Base-by-base conservation (phyloP, 805 yeast species). In the Candida ficus region DNA sequence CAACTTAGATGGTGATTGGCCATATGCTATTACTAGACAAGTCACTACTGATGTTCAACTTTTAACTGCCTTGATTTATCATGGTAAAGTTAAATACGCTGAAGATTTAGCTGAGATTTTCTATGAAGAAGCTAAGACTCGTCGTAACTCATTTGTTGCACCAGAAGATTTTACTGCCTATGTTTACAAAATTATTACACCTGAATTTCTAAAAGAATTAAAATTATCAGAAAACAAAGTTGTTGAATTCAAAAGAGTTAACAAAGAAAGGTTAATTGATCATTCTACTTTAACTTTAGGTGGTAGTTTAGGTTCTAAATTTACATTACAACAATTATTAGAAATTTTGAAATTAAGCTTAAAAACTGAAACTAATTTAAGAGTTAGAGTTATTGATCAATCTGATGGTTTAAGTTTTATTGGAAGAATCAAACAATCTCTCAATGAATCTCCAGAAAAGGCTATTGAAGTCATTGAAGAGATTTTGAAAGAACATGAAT, bases 1-100 rank as follows among this genome's bases (percentile, higher is more conserved):
- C 43, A 71, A 70, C 4, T 67, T 81, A 48, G 66, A 62, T 28
- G 61, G 69, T 1, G 64, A 70, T 37, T 83, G 87, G 83, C 78
- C 78, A 45, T 63, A 64, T 32, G 56, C 71, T 2, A 58, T 82
- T 52, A 69, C 76, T 4, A 67, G 61, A 28, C 84, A 80, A 48
- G 48, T 80, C 14, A 61, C 65, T 19, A 67, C 63, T 19, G 98
- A 90, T 61, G 68, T 64, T 12, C 54, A 53, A 5, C 35, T 47
- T 18, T 32, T 60, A 12, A 19, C 46, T 8, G 44, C 43, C 19
- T 50, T 46, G 56, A 64, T 46, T 14, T 48, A 49, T 29, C 47
- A 44, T 41, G 62, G 43, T 17, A 46, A n/a, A 53, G 49, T 62
- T 4, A 41, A 42, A 6, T 48, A 49, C 1, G 51, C 52, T 6